Base-by-base conservation (phyloP, 1,284 basidiomycete species). In the Tylopilus orsonianus region DNA sequence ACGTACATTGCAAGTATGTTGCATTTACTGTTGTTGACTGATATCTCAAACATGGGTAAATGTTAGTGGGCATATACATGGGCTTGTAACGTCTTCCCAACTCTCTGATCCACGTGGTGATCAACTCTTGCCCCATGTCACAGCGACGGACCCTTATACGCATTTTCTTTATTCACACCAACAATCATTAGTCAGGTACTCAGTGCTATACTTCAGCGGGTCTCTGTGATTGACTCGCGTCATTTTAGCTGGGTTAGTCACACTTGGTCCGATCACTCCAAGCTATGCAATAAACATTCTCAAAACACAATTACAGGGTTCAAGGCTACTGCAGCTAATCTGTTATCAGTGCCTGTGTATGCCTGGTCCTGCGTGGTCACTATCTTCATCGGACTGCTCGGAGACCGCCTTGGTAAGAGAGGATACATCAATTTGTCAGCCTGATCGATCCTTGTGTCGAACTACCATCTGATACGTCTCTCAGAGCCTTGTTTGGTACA, bases 101-200 rank as follows among this genome's bases (percentile, higher is more conserved):
- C 24, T 23, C n/a, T 23, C 24, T 46, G 26, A 4, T 33, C 27
- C 36, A 12, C 12, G 6, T n/a, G 5, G 16, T 36, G 19, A 39
- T 47, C 30, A 19, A 53, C 22, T 16, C 14, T 7, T 44, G 23
- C 46, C 38, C 14, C 43, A n/a, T n/a, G n/a, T 44, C 16, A 27
- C 44, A 74, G 76, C 47, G 72, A 77, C 45, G 73, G 72, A 4
- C 79, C 80, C 1, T 61, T 82, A 26, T 82, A 73, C 46, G 75
- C 78, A 0, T 81, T 81, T 56, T 73, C 74, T 1, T 63, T 81
- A 0, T 82, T 83, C 57, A 74, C 76, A 0, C 80, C 80, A 1
- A 78, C 73, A 4, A 78, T 79, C 46, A 75, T 80, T 46, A 72
- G 68, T 43, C 64, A 78, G 62, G 72, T 75, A 38, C 20, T 65